Evolutionary conservation across 2,329 filamentous ascomycete species (phyloP).

Genomic region (Pseudogymnoascus sp.): DNA sequence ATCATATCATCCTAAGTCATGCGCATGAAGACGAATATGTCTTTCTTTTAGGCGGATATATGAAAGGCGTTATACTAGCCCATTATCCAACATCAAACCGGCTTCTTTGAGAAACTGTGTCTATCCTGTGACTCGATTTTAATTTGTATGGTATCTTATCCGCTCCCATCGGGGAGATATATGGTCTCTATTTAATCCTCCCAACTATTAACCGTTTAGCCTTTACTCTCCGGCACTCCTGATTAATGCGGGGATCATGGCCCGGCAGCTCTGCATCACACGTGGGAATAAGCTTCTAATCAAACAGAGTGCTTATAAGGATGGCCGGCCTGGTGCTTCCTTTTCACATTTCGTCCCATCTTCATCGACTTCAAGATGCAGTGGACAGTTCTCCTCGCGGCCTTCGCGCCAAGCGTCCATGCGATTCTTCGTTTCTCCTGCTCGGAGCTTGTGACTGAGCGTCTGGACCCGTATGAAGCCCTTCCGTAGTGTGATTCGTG

Average conservation of each 20-base stretch:
- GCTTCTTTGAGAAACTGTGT: not conserved
- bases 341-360: not conserved
- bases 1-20: not conserved
- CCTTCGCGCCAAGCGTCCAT: constrained; percentile 11
- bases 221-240: not conserved
- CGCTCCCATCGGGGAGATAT: not conserved
- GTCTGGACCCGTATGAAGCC: constrained; percentile 15
- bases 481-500: not conserved
- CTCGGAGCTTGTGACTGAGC: constrained; percentile 18
- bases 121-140: not conserved
- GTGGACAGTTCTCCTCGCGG: constrained; percentile 10
- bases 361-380: constrained; percentile 9
- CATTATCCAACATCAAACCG: not conserved
- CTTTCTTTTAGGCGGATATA: not conserved
- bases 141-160: not conserved
- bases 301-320: not conserved
- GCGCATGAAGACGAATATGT: not conserved
- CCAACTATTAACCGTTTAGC: not conserved
- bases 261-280: not conserved
- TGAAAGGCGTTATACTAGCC: not conserved
- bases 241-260: not conserved
- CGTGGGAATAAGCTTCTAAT: not conserved
- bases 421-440: constrained; percentile 16
- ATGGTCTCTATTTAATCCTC: not conserved
- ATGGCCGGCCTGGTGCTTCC: not conserved